These are phyloP conservation scores for Saccharomycopsis sp. DNA, from an alignment of 805 yeast species.

Conservation along the genomic window DNA sequence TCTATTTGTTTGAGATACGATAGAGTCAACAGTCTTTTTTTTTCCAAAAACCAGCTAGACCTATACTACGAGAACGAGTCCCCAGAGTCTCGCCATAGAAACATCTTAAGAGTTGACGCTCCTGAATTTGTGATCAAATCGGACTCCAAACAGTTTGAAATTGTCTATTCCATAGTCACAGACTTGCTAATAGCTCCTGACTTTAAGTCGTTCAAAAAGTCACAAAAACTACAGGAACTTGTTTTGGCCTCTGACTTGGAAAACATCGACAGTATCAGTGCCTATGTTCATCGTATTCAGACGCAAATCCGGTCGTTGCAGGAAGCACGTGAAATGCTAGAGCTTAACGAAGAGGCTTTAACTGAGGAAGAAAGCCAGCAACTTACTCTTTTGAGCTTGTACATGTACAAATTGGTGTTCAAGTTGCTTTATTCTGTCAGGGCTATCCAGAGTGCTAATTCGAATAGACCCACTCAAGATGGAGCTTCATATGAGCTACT, in stretches of 20 bases:
- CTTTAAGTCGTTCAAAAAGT: slow-evolving; percentile 33
- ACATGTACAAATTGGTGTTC: slow-evolving; percentile 9
- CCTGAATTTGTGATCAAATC: slow-evolving; percentile 48
- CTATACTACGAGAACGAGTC: slow-evolving; percentile 23
- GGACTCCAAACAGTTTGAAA: slow-evolving; percentile 50
- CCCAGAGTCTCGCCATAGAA: slow-evolving; percentile 23
- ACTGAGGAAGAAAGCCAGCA: background rate
- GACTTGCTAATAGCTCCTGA: slow-evolving; percentile 35
- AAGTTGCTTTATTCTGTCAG: slow-evolving; percentile 14
- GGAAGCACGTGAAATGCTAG: slow-evolving; percentile 36
- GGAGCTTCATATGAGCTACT: slow-evolving; percentile 5
- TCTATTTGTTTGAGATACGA: slow-evolving; percentile 44
- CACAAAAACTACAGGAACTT: slow-evolving; percentile 43
- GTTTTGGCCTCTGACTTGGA: slow-evolving; percentile 44
- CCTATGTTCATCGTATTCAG: slow-evolving; percentile 41
- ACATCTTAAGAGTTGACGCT: slow-evolving; percentile 30
- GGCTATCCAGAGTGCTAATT: slow-evolving; percentile 15
- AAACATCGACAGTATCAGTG: slow-evolving; percentile 10
- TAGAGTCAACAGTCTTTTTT: slow-evolving; percentile 46
- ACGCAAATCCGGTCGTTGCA: slow-evolving; percentile 38
- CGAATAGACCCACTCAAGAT: background rate
- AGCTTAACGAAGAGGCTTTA: slow-evolving; percentile 27
- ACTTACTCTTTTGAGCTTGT: slow-evolving; percentile 9
- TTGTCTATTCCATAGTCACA: slow-evolving; percentile 43
- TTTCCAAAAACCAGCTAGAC: slow-evolving; percentile 23